Conservation (phyloP, 441 rosid species). For the Breynia disticha region DNA sequence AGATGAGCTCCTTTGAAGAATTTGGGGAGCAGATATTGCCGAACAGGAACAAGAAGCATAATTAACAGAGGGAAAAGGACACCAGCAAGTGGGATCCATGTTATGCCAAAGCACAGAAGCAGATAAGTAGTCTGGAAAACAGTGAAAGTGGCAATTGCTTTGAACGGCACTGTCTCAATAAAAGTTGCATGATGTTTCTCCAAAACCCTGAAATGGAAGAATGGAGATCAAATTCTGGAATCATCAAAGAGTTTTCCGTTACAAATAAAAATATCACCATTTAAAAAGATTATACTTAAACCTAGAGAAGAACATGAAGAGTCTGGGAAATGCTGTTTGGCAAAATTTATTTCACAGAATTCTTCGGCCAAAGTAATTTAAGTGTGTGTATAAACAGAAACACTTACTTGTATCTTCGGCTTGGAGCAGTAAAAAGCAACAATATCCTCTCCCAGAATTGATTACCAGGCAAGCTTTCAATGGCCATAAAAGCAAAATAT, state of each 20-base stretch:
- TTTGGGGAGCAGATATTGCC: constrained; percentile 56
- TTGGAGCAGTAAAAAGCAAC: constrained; percentile 59
- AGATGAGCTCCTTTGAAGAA: constrained; percentile 55
- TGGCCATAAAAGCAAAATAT: constrained; percentile 52
- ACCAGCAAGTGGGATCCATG: constrained; percentile 86
- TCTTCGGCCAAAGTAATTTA: too few relatives aligned
- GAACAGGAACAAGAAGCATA: constrained; percentile 50
- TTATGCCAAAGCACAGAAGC: constrained; percentile 59
- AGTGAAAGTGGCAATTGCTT: constrained; percentile 46
- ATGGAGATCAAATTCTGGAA: too few relatives aligned
- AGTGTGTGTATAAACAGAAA: too few relatives aligned
- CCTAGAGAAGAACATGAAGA: too few relatives aligned
- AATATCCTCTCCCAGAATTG: constrained; percentile 62
- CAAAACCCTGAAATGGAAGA: constrained; percentile 70
- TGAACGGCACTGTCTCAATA: constrained; percentile 68
- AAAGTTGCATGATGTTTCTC: constrained; percentile 73
- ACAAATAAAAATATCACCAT: too few relatives aligned
- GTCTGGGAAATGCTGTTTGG: too few relatives aligned
- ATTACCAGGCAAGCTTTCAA: constrained; percentile 53
- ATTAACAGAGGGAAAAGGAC: constrained; percentile 69
- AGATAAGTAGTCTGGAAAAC: constrained; percentile 59
- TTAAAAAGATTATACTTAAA: too few relatives aligned
- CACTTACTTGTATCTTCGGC: constrained; percentile 70
- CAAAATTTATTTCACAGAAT: too few relatives aligned
- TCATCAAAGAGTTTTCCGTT: too few relatives aligned